Evolutionary conservation across 1,284 basidiomycete species (phyloP), one percentile per base, ranked within the genome.

Genomic region (Sporisorium scitamineum): DNA sequence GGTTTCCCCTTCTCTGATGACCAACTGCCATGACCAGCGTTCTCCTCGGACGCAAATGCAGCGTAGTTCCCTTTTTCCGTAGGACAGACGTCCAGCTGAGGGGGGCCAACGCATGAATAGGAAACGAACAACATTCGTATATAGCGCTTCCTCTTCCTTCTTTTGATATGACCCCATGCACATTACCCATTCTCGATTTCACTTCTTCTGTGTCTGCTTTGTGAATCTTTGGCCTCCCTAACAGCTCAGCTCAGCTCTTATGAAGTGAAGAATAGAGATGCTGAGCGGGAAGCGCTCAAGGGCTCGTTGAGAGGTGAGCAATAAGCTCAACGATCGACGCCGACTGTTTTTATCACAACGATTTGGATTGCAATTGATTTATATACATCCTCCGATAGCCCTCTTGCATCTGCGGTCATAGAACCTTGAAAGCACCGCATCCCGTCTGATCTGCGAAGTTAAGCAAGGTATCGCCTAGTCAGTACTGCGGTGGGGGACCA

Each of bases 401-500:
- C 31, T 7, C 52, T 24, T 24, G 26, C 76, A 90, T 90, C 90
- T 89, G 90, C 88, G 90, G 90, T 90, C 90, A 91, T 90, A 90
- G 90, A 90, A 90, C 89, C 89, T 87, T 89, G 90, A 91, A 91
- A 91, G 89, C 89, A 91, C 90, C 89, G 89, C 90, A 91, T 91
- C 90, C 90, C 89, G 90, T 91, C 90, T 85, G 90, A 91, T 91
- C 90, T 91, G 90, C 89, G 89, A 89, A 91, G 90, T 90, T 90
- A 92, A 92, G 88, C 90, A 88, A 88, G 89, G 90, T 91, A 89
- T 90, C 89, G 90, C 90, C 89, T 86, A 91, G 90, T 91, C 90
- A 91, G 91, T 91, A 91, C 90, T 90, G 91, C 88, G 90, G 90
- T 91, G 90, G 90, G 90, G 90, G 90, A 91, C 90, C 90, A 91